Evolutionary conservation across 2,329 filamentous ascomycete genomes (phyloP), one percentile per base, ranked within the genome.

Genomic region (Stemphylium vesicarium): DNA sequence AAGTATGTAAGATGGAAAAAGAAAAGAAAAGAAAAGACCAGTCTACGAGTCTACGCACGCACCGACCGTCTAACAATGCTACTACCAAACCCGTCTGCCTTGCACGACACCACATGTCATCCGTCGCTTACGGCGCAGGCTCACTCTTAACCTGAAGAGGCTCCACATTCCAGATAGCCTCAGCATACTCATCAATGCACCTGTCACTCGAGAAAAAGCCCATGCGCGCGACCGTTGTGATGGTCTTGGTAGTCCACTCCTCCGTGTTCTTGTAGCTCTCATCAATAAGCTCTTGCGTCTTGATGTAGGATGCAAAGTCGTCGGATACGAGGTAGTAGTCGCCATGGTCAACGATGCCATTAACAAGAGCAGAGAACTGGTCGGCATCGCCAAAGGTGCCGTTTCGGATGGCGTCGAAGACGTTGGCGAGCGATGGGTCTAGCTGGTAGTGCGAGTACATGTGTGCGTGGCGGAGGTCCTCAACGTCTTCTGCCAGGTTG

Each of bases 251-350:
- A 54, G 96, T 79, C 95, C 95, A 99, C 68, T 91, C 89, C 56
- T 97, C 92, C 75, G 94, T 90, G 78, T 98, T 89, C 77, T 86
- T 87, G 82, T 96, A 99, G 45, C 92, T 88, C 78, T 94, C 88
- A 70, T 99, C 95, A 29, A 99, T 93, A 50, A 97, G 83, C 53
- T 86, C 84, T 62, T 99, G 95, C 7, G 95, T 96, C 77, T 94
- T 87, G 67, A 96, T 82, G 80, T 99, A 99, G 73, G 89, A 94
- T 78, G 91, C 87, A 84, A 99, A 99, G 77, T 99, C 95, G 72
- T 99, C 95, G 35, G 92, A 96, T 42, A 98, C 93, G 26, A 99
- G 86, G 77, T 99, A 99, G 81, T 96, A 98, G 76, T 99, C 95
- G 35, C 95, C 93, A 63, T 98, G 95, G 57, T 96, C 90, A 60